Base-by-base conservation (phyloP, 331 rosid genomes). In the Quercus phellos region DNA sequence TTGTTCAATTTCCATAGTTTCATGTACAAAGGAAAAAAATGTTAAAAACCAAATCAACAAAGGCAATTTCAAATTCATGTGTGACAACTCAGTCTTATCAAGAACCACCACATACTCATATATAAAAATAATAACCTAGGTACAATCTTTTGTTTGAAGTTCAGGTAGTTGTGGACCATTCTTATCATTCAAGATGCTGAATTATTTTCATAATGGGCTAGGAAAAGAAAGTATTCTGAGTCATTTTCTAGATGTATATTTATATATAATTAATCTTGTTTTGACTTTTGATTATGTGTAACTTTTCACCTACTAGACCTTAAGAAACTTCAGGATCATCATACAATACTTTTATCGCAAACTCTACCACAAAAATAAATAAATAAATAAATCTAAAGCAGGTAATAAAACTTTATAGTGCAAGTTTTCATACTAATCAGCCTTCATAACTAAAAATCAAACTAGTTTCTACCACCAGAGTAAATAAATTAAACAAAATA, bases 331-430 rank as follows among this genome's bases (percentile, higher is more conserved):
- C 3, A 16, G 19, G 10, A 61, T 27, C 42, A 61, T 63, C 69
- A 63, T 5, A 30, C 32, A 26, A 70, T 13, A 70, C 22, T 19
- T 54, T 77, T 6, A 24, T 42, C 17, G 32, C 27, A 56, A 66
- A 32, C 51, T 70, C 38, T 26, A 59, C 74, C 27, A 55, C 43
- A 81, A 14, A 55, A 74, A 27, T 14, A 74, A n/a, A 69, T 35
- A 51, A 30, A 30, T 27, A 30, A 30, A 30, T 0, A 30, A 30
- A 30, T 35, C 42, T n/a, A 77, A 67, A 18, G 66, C 64, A 21
- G 38, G 38, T 32, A 50, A 68, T 27, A 68, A 14, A 68, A 50
- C 13, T 16, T 26, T 6, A 51, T 74, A 59, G 55, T 51, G n/a
- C 70, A 53, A 5, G 56, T 69, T 21, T 35, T 56, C 27, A 55